Percentiles rank a stretch among this genome's conserved stretches.
Evolutionary conservation across 1,139 yeast genomes (phyloP).

Genomic region (Blastobotrys arbuscula): DNA sequence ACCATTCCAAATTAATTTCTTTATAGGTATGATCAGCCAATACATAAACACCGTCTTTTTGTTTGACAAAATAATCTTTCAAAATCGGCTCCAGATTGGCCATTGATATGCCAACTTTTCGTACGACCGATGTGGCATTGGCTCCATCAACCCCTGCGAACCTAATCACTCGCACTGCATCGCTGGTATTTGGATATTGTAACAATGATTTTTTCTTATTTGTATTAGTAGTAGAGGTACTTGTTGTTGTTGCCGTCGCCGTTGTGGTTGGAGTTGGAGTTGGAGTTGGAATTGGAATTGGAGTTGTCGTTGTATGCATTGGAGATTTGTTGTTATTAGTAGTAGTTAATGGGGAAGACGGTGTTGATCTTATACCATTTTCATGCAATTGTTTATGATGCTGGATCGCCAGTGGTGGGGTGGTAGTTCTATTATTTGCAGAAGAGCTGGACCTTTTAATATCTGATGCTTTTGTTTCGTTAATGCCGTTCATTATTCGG

Average conservation of each 20-base stretch:
- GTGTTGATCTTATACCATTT: conserved; percentile 11
- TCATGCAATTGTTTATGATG: background rate
- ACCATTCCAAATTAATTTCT: conserved; percentile 36
- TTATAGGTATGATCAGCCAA: conserved; percentile 31
- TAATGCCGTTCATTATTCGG: no score
- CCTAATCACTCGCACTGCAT: conserved; percentile 33
- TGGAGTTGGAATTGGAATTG: background rate
- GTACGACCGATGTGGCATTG: conserved; percentile 24
- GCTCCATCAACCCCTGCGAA: conserved; percentile 34
- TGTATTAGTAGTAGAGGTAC: conserved; percentile 10
- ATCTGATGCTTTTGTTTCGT: background rate
- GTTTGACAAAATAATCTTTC: conserved; percentile 25
- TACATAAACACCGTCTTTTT: conserved; percentile 13
- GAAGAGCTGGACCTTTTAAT: conserved; percentile 9
- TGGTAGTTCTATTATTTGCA: background rate
- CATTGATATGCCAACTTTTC: conserved; percentile 29
- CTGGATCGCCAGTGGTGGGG: conserved; percentile 8
- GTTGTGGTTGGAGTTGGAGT: background rate
- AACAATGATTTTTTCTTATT: conserved; percentile 21
- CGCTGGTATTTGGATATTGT: conserved; percentile 26
- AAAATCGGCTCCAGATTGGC: conserved; percentile 30
- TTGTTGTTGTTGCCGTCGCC: conserved; percentile 4
- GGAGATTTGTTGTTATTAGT: background rate
- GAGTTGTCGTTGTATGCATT: background rate
- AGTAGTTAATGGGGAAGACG: conserved; percentile 4